Evolutionary conservation across 2,329 filamentous ascomycete genomes (phyloP), one percentile per base, ranked within the genome.

Genomic region (Diaporthe sp.): DNA sequence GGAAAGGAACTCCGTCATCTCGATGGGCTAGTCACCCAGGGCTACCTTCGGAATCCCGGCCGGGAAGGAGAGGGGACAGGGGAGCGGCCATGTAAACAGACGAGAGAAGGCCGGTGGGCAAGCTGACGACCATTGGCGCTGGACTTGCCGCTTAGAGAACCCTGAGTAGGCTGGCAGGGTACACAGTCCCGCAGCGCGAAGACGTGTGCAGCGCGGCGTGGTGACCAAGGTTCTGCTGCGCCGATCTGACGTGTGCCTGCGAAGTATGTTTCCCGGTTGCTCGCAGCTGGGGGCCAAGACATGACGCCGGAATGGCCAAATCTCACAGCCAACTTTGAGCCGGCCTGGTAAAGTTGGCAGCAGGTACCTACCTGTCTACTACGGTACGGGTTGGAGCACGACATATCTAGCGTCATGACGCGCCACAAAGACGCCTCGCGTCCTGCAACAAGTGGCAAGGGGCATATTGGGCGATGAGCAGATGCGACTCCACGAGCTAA

Each of bases 401-500:
- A 42, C 57, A 62, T 62, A 5, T 31, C 31, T 62, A 39, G 71
- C 71, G 71, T 62, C 57, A 62, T 72, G 57, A 37, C 15, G 34
- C 37, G 71, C 58, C 37, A 55, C 34, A 62, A 51, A 49, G 57
- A 58, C 67, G 67, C 51, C 67, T 71, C 49, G 51, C 25, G 49
- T 58, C 51, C 49, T 53, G 57, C 55, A 34, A 28, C 49, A 9
- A 22, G n/a, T 72, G 46, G 34, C 71, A 62, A 61, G 71, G 46
- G 57, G 25, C 22, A 53, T n/a, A 53, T 53, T 53, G 15, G 51
- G 65, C 28, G 28, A 57, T 37, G 62, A 7, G 12, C 28, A 53
- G 31, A 37, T 68, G 62, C 8, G 28, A 34, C 62, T 25, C 62
- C 62, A 68, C 62, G 62, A 68, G 62, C 62, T 68, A 68, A 68